Evolutionary conservation across 805 yeast species (phyloP).

Genomic region (Metschnikowia colocasiae): DNA sequence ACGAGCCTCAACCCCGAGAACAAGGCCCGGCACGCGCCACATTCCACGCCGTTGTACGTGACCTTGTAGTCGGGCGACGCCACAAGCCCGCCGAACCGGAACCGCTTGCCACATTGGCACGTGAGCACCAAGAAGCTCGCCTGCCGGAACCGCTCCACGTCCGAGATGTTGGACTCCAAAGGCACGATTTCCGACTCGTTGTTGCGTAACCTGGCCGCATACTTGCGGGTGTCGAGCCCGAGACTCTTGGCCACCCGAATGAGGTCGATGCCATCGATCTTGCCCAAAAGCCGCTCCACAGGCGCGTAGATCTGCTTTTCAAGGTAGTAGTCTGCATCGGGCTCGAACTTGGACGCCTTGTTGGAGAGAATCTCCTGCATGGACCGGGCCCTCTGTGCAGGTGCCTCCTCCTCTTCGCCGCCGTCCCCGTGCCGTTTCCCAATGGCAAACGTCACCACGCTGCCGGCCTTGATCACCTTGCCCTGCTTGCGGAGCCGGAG

Average conservation of each 20-base stretch:
- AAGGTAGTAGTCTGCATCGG: constrained; percentile 76
- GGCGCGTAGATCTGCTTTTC: constrained; percentile 90
- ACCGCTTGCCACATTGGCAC: constrained; percentile 61
- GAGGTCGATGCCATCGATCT: constrained; percentile 82
- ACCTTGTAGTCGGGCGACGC: constrained; percentile 59
- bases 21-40: constrained; percentile 54
- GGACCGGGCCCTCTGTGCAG: constrained; percentile 83
- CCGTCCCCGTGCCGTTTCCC: constrained; percentile 34
- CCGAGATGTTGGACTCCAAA: constrained; percentile 75
- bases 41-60: constrained; percentile 66
- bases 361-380: constrained; percentile 65
- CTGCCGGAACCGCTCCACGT: constrained; percentile 74
- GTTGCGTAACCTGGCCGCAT: constrained; percentile 42
- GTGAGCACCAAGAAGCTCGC: constrained; percentile 51
- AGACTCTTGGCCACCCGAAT: constrained; percentile 71
- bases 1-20: constrained; percentile 56
- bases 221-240: constrained; percentile 71
- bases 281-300: constrained; percentile 78
- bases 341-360: constrained; percentile 43
- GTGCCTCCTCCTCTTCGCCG: constrained; percentile 33
- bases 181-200: constrained; percentile 57
- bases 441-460: constrained; percentile 83
- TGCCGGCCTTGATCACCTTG: constrained; percentile 81
- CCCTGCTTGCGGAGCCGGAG: constrained; percentile 76
- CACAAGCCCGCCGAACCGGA: constrained; percentile 72